Conservation (phyloP, 495 filamentous ascomycete genomes). For the Hyaloscypha variabilis region DNA sequence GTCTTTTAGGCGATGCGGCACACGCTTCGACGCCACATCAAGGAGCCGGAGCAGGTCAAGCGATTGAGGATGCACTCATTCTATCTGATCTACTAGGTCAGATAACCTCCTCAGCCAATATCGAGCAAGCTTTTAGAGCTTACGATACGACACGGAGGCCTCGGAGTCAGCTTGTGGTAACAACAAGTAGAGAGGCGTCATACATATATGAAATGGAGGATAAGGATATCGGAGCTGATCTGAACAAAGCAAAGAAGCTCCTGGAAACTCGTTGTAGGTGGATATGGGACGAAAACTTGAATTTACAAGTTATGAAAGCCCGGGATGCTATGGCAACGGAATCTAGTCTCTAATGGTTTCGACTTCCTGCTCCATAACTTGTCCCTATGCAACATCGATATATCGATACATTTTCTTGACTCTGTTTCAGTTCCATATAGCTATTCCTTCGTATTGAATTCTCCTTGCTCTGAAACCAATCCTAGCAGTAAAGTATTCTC, state of each 20-base stretch:
- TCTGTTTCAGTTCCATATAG: no score
- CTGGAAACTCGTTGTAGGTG: conserved; percentile 47
- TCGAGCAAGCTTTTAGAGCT: not conserved
- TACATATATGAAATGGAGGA: conserved; percentile 8
- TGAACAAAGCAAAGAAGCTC: conserved; percentile 42
- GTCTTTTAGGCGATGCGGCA: conserved; percentile 14
- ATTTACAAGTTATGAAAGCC: conserved; percentile 15
- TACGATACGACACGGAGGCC: not conserved
- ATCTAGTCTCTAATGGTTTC: no score
- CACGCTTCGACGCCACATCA: conserved; percentile 12
- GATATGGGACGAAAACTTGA: conserved; percentile 48
- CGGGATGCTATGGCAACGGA: no score
- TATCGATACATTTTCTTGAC: no score
- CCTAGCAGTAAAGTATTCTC: no score
- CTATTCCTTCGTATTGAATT: no score
- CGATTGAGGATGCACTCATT: conserved; percentile 9
- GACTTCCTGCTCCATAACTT: no score
- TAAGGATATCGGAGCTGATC: conserved; percentile 45
- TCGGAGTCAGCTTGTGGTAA: not conserved
- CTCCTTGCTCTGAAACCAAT: no score
- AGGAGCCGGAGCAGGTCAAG: conserved; percentile 9
- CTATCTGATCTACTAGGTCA: not conserved
- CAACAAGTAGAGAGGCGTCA: not conserved
- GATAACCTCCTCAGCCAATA: not conserved
- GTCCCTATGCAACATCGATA: no score